These are phyloP conservation scores for Anisodus acutangulus DNA, from an alignment of 257 asterid species.

Conservation along the genomic window DNA sequence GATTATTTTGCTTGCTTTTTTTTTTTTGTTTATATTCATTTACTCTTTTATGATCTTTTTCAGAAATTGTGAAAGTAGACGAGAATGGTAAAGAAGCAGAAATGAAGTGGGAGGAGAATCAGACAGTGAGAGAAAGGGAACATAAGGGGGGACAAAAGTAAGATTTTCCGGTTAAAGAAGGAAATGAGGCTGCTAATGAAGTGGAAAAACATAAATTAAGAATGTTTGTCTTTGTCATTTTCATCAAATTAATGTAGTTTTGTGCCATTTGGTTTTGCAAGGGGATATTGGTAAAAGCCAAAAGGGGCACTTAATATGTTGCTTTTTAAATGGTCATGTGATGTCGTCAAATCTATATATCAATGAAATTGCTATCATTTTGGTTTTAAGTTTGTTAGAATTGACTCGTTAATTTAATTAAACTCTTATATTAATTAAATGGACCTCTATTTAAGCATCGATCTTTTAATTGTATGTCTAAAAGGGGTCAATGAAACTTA, in stretches of 20 bases:
- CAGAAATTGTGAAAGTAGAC: background rate
- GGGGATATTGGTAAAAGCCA: background rate
- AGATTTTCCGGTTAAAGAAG: background rate
- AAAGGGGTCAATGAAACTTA: no score
- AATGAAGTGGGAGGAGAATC: background rate
- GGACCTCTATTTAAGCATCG: background rate
- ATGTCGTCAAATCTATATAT: background rate
- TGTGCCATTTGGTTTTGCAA: background rate
- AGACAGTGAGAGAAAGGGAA: background rate
- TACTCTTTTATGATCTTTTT: background rate
- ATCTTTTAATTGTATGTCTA: background rate
- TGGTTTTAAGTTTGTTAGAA: background rate
- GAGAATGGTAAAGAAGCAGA: background rate
- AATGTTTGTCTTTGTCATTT: background rate
- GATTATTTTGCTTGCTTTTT: no score
- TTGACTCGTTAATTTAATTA: background rate
- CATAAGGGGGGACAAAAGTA: background rate
- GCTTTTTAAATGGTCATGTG: background rate
- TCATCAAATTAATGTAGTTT: background rate
- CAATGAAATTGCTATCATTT: background rate
- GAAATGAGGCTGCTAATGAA: constrained; percentile 1
- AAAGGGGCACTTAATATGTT: background rate
- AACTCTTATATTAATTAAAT: background rate
- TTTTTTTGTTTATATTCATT: background rate
- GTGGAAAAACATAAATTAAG: background rate